A percentile compares a stretch with the other conserved stretches of the same genome.
These are phyloP conservation scores for Eimeria sp. DNA, from an alignment of 169 alveolate genomes.

Conservation along the genomic window DNA sequence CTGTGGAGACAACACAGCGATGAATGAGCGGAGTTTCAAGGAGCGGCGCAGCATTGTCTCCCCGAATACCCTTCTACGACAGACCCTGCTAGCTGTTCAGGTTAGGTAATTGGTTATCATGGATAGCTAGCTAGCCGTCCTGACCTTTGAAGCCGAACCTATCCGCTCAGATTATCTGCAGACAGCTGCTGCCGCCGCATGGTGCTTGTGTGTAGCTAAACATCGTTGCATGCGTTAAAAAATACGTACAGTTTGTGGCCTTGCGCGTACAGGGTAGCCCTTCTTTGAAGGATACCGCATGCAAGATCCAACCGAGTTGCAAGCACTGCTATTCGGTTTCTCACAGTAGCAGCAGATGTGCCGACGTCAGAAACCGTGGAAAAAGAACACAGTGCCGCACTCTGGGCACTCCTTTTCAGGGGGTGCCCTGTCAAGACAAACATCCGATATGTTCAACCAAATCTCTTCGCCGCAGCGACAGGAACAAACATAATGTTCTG, in stretches of 20 bases:
- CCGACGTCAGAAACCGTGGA: not conserved
- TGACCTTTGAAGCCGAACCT: not conserved
- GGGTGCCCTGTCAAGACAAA: not conserved
- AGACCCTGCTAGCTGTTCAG: no score
- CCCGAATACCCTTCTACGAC: no score
- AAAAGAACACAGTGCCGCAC: not conserved
- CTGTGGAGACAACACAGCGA: no score
- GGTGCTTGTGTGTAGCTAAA: no score
- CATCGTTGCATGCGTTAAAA: not conserved
- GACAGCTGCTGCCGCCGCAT: not conserved
- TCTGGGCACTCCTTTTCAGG: not conserved
- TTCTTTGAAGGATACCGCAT: no score
- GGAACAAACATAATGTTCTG: not conserved
- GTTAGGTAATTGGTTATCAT: no score
- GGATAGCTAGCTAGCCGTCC: not conserved
- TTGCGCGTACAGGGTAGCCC: no score
- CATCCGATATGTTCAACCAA: not conserved
- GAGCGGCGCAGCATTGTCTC: no score
- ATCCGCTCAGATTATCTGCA: not conserved
- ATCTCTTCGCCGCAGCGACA: slow-evolving; percentile 76
- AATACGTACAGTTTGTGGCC: not conserved
- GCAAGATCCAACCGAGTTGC: no score
- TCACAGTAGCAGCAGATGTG: not conserved
- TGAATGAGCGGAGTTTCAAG: no score
- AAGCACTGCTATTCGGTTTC: no score